Conservation (phyloP, 257 asterid genomes). For the Petrea volubilis region DNA sequence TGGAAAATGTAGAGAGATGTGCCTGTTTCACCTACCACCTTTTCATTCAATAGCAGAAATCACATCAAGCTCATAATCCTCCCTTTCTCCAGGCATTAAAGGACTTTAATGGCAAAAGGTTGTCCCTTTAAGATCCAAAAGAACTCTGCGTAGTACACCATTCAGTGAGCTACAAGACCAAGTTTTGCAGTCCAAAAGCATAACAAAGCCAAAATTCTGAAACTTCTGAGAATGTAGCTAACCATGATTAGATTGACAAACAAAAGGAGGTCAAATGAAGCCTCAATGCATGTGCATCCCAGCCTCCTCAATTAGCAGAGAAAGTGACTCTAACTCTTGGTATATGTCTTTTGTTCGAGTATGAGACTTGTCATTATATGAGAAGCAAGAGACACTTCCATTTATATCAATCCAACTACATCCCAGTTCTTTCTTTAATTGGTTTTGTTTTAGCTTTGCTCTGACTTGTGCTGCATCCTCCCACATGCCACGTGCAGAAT, state of each 20-base stretch:
- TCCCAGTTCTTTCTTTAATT: slow-evolving; percentile 52
- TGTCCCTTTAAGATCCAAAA: neutral
- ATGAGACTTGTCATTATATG: slow-evolving; percentile 44
- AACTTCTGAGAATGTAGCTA: neutral
- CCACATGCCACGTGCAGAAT: slow-evolving; percentile 73
- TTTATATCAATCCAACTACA: slow-evolving; percentile 71
- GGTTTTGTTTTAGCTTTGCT: slow-evolving; percentile 38
- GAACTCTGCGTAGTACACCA: neutral
- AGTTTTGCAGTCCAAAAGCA: neutral
- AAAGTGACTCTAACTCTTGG: slow-evolving; percentile 33
- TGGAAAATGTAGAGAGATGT: neutral
- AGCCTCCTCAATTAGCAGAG: slow-evolving; percentile 32
- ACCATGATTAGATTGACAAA: neutral
- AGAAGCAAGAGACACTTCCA: slow-evolving; percentile 46
- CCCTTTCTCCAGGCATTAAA: neutral
- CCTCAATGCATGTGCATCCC: slow-evolving; percentile 11
- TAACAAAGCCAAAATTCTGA: neutral
- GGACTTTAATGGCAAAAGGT: neutral
- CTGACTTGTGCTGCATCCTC: slow-evolving; percentile 54
- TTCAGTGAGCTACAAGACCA: neutral
- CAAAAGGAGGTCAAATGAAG: neutral
- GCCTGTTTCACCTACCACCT: neutral
- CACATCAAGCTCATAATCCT: neutral
- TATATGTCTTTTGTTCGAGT: slow-evolving; percentile 23
- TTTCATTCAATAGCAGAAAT: slow-evolving; percentile 5